Evolutionary conservation across 2,329 filamentous ascomycete genomes (phyloP).

Genomic region (Erysiphe pulchra): DNA sequence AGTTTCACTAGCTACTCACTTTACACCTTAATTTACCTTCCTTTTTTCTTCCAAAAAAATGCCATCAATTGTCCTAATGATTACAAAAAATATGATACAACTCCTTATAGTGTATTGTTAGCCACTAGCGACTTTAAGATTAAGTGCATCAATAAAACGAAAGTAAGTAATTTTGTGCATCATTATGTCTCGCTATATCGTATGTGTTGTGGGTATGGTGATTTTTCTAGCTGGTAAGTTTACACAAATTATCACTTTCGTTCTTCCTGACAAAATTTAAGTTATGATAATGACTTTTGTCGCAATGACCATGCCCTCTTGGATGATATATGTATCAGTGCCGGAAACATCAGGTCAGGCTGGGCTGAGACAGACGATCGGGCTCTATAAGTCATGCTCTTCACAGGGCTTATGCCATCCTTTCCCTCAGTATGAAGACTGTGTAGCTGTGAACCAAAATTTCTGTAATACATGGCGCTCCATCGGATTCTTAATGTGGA

Average conservation of each 20-base stretch:
- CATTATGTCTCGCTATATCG: constrained; percentile 18
- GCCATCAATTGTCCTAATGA: background rate
- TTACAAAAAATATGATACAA: background rate
- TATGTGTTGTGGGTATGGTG: constrained; percentile 17
- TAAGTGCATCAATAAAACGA: background rate
- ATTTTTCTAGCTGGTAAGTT: constrained; percentile 19
- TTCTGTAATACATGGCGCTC: constrained; percentile 89
- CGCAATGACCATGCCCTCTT: constrained; percentile 42
- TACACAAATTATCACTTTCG: constrained; percentile 4
- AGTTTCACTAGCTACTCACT: background rate
- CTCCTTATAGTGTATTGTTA: background rate
- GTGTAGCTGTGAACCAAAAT: constrained; percentile 26
- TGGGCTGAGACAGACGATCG: constrained; percentile 38
- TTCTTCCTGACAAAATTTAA: constrained; percentile 18
- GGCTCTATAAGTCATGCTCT: constrained; percentile 61
- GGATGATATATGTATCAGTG: constrained; percentile 36
- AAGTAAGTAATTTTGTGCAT: constrained; percentile 2
- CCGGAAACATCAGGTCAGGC: constrained; percentile 19
- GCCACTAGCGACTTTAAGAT: background rate
- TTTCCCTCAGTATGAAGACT: constrained; percentile 45
- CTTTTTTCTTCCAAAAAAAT: background rate
- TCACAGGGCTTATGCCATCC: constrained; percentile 32
- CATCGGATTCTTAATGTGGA: constrained; percentile 67
- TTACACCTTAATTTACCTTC: no score
- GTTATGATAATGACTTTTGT: constrained; percentile 46